Conservation (phyloP, 805 yeast genomes). For the Millerozyma acaciae region DNA sequence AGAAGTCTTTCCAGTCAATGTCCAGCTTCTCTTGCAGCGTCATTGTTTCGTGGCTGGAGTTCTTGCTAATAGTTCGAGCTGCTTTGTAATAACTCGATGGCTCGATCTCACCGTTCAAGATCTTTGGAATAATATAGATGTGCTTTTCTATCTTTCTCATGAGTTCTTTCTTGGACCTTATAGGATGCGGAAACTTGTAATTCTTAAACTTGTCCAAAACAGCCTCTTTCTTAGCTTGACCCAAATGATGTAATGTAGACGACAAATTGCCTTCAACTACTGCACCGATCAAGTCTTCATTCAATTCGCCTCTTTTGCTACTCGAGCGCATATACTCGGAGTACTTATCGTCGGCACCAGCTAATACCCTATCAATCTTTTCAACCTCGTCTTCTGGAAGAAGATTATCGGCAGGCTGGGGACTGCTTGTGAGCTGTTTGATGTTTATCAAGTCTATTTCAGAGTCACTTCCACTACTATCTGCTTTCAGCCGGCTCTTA, state of each 20-base stretch:
- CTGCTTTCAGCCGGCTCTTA: too few species aligned
- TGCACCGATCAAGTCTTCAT: too few species aligned
- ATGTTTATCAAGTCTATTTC: conserved; percentile 5
- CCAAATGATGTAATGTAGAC: conserved; percentile 11
- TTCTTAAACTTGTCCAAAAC: conserved; percentile 13
- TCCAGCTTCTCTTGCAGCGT: conserved; percentile 45
- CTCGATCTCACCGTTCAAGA: conserved; percentile 39
- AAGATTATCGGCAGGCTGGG: conserved; percentile 1
- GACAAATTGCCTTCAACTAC: too few species aligned
- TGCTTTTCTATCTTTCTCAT: conserved; percentile 24
- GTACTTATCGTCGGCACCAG: conserved; percentile 1
- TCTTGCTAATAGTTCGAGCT: conserved; percentile 41
- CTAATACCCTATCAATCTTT: conserved; percentile 2
- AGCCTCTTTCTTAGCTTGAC: conserved; percentile 10
- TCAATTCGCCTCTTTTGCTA: neutral
- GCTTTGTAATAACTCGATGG: conserved; percentile 47
- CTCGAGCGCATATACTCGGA: neutral
- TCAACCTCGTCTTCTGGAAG: conserved; percentile 1
- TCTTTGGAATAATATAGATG: conserved; percentile 28
- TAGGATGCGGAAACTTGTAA: conserved; percentile 18
- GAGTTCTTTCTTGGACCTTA: conserved; percentile 28
- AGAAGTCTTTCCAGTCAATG: conserved; percentile 42
- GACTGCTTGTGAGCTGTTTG: conserved; percentile 7
- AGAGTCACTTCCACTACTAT: conserved; percentile 3
- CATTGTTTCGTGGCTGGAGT: conserved; percentile 41